phyloP scores from a whole-genome alignment of 139 green algal genomes.

The Tetraselmis striata region DNA sequence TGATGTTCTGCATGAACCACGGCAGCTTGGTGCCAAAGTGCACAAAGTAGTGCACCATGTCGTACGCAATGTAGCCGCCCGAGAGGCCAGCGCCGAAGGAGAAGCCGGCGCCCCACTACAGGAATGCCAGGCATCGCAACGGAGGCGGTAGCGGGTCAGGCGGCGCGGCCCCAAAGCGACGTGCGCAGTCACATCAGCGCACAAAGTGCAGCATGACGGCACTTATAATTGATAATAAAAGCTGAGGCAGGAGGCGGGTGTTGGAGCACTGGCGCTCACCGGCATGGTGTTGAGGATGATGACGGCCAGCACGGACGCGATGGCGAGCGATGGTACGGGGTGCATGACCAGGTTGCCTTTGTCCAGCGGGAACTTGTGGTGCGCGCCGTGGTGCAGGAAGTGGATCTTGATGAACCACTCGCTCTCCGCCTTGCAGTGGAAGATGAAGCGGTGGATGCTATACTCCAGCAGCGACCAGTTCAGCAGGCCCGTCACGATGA shows the following conservation, averaged over 20 bases:
- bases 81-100: background rate
- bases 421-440: slow-evolving; percentile 57
- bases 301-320: slow-evolving; percentile 16
- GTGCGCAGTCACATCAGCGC: too few species aligned
- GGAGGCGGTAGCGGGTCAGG: too few species aligned
- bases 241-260: too few species aligned
- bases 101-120: background rate
- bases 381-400: slow-evolving; percentile 90
- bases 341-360: slow-evolving; percentile 82
- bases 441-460: slow-evolving; percentile 82
- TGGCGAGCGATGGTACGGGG: slow-evolving; percentile 52
- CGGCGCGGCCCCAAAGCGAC: too few species aligned
- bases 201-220: too few species aligned
- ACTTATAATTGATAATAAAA: too few species aligned
- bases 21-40: slow-evolving; percentile 35
- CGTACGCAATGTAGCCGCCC: slow-evolving; percentile 83
- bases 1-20: slow-evolving; percentile 3
- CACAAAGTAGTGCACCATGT: slow-evolving; percentile 79
- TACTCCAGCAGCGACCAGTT: slow-evolving; percentile 89
- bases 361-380: slow-evolving; percentile 94
- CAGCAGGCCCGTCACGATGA: slow-evolving; percentile 37
- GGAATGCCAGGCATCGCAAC: too few species aligned
- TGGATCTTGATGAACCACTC: slow-evolving; percentile 67
- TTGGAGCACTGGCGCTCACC: background rate
- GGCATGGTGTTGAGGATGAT: background rate